These are phyloP conservation scores for Fusarium oligoseptatum DNA, from an alignment of 2,329 filamentous ascomycete species.

Conservation along the genomic window DNA sequence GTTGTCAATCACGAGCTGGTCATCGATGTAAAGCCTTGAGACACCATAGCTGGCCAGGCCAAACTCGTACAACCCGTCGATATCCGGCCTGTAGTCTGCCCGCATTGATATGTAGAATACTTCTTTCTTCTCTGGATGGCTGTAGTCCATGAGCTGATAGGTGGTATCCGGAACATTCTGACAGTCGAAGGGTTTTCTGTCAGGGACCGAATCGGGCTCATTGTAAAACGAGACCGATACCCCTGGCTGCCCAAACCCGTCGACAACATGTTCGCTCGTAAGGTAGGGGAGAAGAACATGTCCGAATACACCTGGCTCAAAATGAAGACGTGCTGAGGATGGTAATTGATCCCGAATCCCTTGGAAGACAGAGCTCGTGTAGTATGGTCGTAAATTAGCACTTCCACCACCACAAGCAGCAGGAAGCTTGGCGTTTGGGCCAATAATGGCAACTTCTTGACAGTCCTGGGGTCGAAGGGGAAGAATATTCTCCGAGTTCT, in stretches of 20 bases:
- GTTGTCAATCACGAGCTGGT: slow-evolving; percentile 50
- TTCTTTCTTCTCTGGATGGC: slow-evolving; percentile 28
- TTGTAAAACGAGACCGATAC: slow-evolving; percentile 25
- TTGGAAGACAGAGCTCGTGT: slow-evolving; percentile 49
- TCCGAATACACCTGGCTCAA: slow-evolving; percentile 27
- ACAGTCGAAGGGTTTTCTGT: slow-evolving; percentile 34
- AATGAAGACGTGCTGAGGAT: neutral
- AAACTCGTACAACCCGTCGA: slow-evolving; percentile 47
- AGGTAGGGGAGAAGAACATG: slow-evolving; percentile 22
- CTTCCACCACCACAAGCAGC: slow-evolving; percentile 52
- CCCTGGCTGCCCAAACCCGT: slow-evolving; percentile 1
- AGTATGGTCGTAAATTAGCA: slow-evolving; percentile 50
- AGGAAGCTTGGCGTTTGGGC: slow-evolving; percentile 62
- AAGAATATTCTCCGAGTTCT: slow-evolving; percentile 70
- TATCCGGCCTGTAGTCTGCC: slow-evolving; percentile 31
- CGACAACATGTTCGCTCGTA: slow-evolving; percentile 7
- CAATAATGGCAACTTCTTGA: slow-evolving; percentile 65
- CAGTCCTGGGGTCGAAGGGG: slow-evolving; percentile 55
- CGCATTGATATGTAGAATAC: slow-evolving; percentile 42
- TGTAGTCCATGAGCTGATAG: slow-evolving; percentile 47
- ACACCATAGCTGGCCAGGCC: slow-evolving; percentile 50
- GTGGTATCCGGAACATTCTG: slow-evolving; percentile 41
- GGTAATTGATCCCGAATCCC: slow-evolving; percentile 40
- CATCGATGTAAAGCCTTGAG: slow-evolving; percentile 51
- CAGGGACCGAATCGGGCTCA: slow-evolving; percentile 8